Conservation (phyloP, 805 yeast genomes). For the Kodamaea restingae region DNA sequence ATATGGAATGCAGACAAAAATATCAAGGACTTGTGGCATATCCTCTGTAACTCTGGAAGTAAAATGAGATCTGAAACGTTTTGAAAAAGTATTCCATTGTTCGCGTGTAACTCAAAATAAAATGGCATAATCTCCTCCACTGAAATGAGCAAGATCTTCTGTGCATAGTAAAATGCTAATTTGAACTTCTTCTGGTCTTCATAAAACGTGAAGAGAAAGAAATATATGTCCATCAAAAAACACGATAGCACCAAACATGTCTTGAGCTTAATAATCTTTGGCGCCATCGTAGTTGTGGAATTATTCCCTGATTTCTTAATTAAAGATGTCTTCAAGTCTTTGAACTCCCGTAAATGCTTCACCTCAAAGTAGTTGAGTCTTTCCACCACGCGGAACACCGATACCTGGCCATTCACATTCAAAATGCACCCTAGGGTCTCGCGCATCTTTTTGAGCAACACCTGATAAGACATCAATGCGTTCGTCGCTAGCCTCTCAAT, state of each 20-base stretch:
- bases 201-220: constrained; percentile 40
- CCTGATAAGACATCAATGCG: constrained; percentile 14
- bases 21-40: constrained; percentile 17
- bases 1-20: constrained; percentile 10
- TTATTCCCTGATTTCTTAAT: constrained; percentile 10
- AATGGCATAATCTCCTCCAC: constrained; percentile 16
- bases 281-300: constrained; percentile 9
- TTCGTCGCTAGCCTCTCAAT: constrained; percentile 30
- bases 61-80: constrained; percentile 17
- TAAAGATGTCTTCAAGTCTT: constrained; percentile 3
- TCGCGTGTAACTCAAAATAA: constrained; percentile 14
- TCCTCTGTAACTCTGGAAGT: constrained; percentile 17
- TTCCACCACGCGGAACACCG: constrained; percentile 33
- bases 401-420: constrained; percentile 36
- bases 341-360: constrained; percentile 17
- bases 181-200: constrained; percentile 31
- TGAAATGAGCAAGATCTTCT: constrained; percentile 27
- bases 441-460: constrained; percentile 26
- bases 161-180: constrained; percentile 36
- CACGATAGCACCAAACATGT: constrained; percentile 26
- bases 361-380: constrained; percentile 36
- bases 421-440: constrained; percentile 36
- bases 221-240: constrained; percentile 36
- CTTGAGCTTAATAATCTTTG: constrained; percentile 21
- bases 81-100: constrained; percentile 8